phyloP scores from a whole-genome alignment of 169 alveolate species.

The Plasmodium knowlesi region DNA sequence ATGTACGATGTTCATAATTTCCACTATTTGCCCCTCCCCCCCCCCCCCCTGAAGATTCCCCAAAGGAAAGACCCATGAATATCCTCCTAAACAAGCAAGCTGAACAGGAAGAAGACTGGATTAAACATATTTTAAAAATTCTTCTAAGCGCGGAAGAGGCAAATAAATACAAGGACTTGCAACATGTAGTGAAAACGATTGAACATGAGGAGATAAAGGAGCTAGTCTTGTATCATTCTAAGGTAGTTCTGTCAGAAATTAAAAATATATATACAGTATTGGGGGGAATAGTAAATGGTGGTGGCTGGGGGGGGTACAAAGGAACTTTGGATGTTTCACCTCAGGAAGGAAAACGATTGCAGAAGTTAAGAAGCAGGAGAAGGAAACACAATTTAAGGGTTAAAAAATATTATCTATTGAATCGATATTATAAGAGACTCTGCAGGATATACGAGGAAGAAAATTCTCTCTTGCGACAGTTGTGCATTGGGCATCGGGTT shows the following conservation, averaged over 20 bases:
- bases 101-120: neutral
- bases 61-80: neutral
- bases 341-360: neutral
- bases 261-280: slow-evolving; percentile 9
- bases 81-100: neutral
- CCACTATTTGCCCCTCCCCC: neutral
- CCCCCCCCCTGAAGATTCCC: neutral
- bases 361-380: neutral
- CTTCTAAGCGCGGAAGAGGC: slow-evolving; percentile 12
- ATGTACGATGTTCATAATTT: neutral
- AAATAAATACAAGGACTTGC: slow-evolving; percentile 5
- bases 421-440: slow-evolving; percentile 27
- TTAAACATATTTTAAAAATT: neutral
- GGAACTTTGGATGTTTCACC: neutral
- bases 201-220: slow-evolving; percentile 50
- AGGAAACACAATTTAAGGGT: neutral
- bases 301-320: neutral
- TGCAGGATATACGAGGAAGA: slow-evolving; percentile 34
- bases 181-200: slow-evolving; percentile 13
- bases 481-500: neutral
- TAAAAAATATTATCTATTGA: slow-evolving; percentile 27
- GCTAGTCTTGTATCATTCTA: neutral
- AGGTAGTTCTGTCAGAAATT: neutral
- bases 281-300: neutral
- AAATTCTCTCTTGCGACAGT: slow-evolving; percentile 8